Evolutionary conservation across 768 basidiomycete genomes (phyloP).

Genomic region (Suillus decipiens): DNA sequence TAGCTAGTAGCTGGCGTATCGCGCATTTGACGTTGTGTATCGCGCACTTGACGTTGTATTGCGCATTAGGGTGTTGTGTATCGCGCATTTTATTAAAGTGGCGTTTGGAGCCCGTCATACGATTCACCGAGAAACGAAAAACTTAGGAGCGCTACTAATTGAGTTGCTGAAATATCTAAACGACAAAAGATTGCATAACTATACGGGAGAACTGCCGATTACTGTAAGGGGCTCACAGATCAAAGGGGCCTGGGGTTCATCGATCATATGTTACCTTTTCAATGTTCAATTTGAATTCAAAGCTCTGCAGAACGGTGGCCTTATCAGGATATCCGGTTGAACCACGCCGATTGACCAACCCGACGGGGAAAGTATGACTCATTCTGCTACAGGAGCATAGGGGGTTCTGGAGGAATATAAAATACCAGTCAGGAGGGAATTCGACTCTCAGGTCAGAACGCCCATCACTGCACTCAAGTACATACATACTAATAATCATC

Average conservation of each 20-base stretch:
- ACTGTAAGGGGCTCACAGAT: not conserved
- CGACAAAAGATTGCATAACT: too few relatives aligned
- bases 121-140: too few relatives aligned
- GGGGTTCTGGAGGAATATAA: slow-evolving; percentile 2
- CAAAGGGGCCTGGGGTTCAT: not conserved
- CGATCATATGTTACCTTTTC: not conserved
- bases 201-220: too few relatives aligned
- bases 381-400: not conserved
- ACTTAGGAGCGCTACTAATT: too few relatives aligned
- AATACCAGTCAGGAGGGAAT: not conserved
- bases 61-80: too few relatives aligned
- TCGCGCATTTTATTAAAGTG: too few relatives aligned
- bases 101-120: too few relatives aligned
- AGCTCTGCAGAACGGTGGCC: not conserved
- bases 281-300: not conserved
- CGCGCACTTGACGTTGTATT: too few relatives aligned
- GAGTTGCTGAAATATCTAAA: too few relatives aligned
- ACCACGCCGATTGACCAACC: not conserved
- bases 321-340: not conserved
- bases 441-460: not conserved
- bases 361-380: slow-evolving; percentile 1
- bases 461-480: not conserved
- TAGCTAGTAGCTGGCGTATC: too few relatives aligned
- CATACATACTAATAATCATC: not conserved
- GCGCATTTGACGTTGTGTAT: too few relatives aligned